Base-by-base conservation (phyloP, 345 rosid genomes). In the Cardamine chenopodiifolia region DNA sequence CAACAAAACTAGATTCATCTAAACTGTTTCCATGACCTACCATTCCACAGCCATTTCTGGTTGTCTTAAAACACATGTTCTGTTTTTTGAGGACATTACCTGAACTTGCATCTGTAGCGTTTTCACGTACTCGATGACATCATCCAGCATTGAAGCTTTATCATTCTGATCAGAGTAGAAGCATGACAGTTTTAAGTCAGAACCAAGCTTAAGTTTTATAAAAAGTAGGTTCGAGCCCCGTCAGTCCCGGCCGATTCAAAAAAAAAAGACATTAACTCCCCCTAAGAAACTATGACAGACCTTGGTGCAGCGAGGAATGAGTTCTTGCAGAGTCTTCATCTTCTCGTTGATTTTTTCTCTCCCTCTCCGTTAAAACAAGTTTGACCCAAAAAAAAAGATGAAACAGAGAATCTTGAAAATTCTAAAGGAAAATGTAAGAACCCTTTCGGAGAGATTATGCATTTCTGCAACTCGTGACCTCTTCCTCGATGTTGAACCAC, bases 361-460 rank as follows among this genome's bases (percentile, higher is more conserved):
- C 17, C 93, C 84, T 71, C 84, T 82, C 96, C 88, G 28, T 49
- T 18, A 15, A 18, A 8, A 52, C 12, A 47, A 17, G 52, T 47
- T 47, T 4, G 39, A 56, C 1, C 8, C 34, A 31, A 9, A 29
- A 4, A 8, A n/a, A 19, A 15, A 62, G 63, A 31, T 45, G 34
- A 19, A 61, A 70, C 61, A 8, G 20, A 8, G 12, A 58, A 57
- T 12, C 23, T 17, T 53, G 20, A 15, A 22, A 19, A 6, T 29
- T 15, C 5, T 39, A 18, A 3, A 48, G 26, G 52, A 22, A 26
- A 23, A 50, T 6, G 0, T 39, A 8, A 91, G 32, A 32, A 91
- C 98, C 94, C 89, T 86, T 71, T 94, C 96, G 2, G 95, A 84
- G 64, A 85, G 81, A 47, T 89, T 91, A 80, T 94, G 98, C 79